Base-by-base conservation (phyloP, 257 asterid species). In the Anisodus tanguticus region DNA sequence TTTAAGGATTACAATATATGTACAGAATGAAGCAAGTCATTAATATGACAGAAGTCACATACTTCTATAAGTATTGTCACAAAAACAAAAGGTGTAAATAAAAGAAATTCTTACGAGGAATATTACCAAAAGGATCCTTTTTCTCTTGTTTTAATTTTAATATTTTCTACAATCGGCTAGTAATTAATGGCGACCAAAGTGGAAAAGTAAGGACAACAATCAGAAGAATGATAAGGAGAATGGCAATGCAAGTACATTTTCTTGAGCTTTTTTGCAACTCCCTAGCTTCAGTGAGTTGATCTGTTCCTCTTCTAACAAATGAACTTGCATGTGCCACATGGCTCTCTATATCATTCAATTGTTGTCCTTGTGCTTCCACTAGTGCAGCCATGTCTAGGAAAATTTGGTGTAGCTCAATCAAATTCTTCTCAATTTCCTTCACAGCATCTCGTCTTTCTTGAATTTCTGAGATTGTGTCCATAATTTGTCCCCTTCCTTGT, bases 401-500 rank as follows among this genome's bases (percentile, higher is more conserved):
- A 0, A 88, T 86, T 58, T 88, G 91, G 26, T 88, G 91, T 2
- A 88, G 88, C 57, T 88, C 91, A 4, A 88, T 59, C 82, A 88
- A 51, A 16, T 31, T 31, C 35, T 31, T 31, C 35, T 31, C 35
- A 31, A 31, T 31, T 31, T 31, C 35, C 35, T 31, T 88, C 41
- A 89, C 91, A 6, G 91, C 90, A 16, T 89, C 91, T 12, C 85
- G 90, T 81, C 91, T 57, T 74, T 88, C 91, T 39, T 88, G 91
- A 43, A 88, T 88, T 66, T 88, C 91, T 4, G 91, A 88, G 2
- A 88, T 88, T 16, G 91, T 85, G 35, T 88, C 91, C 22, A 88
- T 53, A 31, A 88, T 87, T 85, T 89, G 91, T 41, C 91, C 91
- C 5, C 90, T 82, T 1, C 91, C 91, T 68, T 89, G 91, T 53